Conservation (phyloP, 2,329 filamentous ascomycete genomes). For the Ceratocystis papillata region DNA sequence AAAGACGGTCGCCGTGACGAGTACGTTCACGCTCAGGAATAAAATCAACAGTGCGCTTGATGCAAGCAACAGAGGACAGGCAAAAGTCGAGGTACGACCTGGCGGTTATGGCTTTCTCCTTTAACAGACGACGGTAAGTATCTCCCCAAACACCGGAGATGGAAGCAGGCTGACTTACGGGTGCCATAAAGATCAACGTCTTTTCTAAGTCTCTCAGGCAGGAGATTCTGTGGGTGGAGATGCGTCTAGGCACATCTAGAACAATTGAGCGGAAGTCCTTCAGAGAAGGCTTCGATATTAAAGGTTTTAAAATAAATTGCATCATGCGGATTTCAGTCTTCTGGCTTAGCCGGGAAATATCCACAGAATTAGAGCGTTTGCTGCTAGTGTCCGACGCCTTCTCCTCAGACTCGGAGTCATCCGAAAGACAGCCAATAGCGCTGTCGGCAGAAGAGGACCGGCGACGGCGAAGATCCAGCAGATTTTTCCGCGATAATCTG, state of each 20-base stretch:
- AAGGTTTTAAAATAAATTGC: constrained; percentile 65
- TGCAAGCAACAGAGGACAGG: constrained; percentile 77
- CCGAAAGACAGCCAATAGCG: constrained; percentile 20
- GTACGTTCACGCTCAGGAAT: constrained; percentile 78
- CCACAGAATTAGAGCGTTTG: constrained; percentile 14
- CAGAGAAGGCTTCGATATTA: constrained; percentile 60
- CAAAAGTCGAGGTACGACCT: constrained; percentile 74
- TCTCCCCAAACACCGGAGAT: constrained; percentile 48
- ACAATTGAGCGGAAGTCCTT: constrained; percentile 75
- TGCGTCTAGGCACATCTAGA: constrained; percentile 65
- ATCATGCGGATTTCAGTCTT: constrained; percentile 48
- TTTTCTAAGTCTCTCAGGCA: constrained; percentile 92
- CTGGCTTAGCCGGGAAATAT: constrained; percentile 16
- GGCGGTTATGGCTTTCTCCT: constrained; percentile 68
- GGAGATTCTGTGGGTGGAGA: constrained; percentile 73
- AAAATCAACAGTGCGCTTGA: constrained; percentile 79
- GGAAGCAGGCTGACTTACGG: constrained; percentile 64
- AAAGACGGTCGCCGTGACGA: constrained; percentile 73
- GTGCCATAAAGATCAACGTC: constrained; percentile 79
- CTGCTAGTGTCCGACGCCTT: constrained; percentile 12
- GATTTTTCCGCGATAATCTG: constrained; percentile 29
- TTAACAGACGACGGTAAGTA: constrained; percentile 60
- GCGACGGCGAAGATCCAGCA: constrained; percentile 9
- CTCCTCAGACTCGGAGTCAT: constrained; percentile 21
- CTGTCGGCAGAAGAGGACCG: constrained; percentile 23